phyloP scores from a whole-genome alignment of 768 basidiomycete species.

The Trametes cinnabarina region DNA sequence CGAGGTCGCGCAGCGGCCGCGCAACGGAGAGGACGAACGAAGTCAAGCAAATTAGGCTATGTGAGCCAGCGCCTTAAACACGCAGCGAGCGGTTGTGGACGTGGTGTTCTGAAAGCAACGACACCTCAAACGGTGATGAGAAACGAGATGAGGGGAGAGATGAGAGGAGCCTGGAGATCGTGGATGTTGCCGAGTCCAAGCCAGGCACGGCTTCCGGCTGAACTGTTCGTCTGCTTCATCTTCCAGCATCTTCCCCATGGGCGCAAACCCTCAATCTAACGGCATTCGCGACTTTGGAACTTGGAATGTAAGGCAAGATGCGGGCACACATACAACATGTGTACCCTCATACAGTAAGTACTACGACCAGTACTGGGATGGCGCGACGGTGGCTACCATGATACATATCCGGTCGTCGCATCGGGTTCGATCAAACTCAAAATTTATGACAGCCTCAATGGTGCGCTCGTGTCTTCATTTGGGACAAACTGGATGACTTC shows the following conservation, averaged over 20 bases:
- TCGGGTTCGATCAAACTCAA: no score
- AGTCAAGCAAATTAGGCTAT: constrained; percentile 9
- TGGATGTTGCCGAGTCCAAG: constrained; percentile 1
- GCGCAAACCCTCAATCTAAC: neutral
- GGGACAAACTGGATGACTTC: no score
- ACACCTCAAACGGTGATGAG: neutral
- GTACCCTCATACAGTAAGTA: no score
- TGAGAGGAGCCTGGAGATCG: constrained; percentile 5
- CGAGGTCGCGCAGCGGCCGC: constrained; percentile 16
- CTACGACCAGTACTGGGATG: no score
- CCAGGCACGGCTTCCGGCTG: constrained; percentile 4
- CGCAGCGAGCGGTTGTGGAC: neutral
- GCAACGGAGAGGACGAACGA: constrained; percentile 3
- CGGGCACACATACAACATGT: no score
- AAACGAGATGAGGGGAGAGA: neutral
- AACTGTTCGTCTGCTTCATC: neutral
- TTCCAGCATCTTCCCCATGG: constrained; percentile 5
- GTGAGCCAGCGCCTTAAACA: constrained; percentile 9
- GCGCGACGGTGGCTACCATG: no score
- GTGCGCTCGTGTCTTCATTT: no score
- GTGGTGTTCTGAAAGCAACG: neutral
- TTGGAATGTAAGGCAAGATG: no score
- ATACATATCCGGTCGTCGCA: neutral
- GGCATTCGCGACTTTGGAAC: no score
- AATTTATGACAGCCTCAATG: no score